phyloP scores from a whole-genome alignment of 2,329 filamentous ascomycete species.

The Claviceps sp. region DNA sequence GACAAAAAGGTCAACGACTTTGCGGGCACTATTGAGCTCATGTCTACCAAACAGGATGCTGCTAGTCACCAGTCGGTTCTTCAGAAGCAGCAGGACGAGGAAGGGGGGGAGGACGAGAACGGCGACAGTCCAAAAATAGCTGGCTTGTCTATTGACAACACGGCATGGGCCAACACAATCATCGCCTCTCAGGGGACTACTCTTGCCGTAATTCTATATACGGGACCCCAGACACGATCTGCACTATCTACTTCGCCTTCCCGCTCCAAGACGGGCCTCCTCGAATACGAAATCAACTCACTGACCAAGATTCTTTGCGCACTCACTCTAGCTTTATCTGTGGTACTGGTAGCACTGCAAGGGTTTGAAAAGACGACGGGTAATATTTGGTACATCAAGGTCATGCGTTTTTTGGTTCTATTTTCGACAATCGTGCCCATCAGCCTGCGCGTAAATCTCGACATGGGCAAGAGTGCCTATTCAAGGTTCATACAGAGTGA shows the following conservation, averaged over 20 bases:
- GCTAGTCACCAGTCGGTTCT: constrained; percentile 27
- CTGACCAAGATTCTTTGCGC: constrained; percentile 91
- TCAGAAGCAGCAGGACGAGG: constrained; percentile 12
- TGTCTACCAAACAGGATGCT: constrained; percentile 38
- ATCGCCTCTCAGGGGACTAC: constrained; percentile 86
- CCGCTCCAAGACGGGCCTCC: constrained; percentile 80
- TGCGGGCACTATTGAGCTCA: constrained; percentile 70
- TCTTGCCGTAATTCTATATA: constrained; percentile 84
- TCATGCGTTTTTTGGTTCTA: constrained; percentile 93
- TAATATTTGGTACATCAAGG: constrained; percentile 82
- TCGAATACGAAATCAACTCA: constrained; percentile 95
- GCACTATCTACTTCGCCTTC: constrained; percentile 86
- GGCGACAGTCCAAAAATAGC: constrained; percentile 39
- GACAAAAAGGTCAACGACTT: constrained; percentile 94
- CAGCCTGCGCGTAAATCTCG: constrained; percentile 87
- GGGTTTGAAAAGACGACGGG: constrained; percentile 57
- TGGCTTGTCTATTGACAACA: constrained; percentile 86
- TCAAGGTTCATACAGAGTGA: constrained; percentile 92
- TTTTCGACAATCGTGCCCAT: constrained; percentile 99
- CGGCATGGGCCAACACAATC: constrained; percentile 96
- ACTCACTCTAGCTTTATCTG: constrained; percentile 72
- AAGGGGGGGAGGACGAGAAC: neutral
- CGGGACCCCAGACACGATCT: constrained; percentile 84
- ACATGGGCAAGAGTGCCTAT: constrained; percentile 94
- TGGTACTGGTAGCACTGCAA: constrained; percentile 78